Evolutionary conservation across 2,329 filamentous ascomycete genomes (phyloP).

Genomic region (Neobulgaria alba): DNA sequence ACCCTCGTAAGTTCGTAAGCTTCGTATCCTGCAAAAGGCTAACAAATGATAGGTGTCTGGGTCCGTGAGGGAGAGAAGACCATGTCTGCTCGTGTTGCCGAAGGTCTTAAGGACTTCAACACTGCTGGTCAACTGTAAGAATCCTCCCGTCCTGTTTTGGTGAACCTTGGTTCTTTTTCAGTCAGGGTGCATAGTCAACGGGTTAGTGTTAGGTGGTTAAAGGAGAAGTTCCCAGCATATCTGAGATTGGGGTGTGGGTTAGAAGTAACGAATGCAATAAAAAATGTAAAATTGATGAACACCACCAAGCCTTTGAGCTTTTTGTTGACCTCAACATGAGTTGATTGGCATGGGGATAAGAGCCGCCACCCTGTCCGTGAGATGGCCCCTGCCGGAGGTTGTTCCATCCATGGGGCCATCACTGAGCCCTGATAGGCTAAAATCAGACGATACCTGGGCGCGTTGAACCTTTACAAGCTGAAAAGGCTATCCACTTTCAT

Average conservation of each 20-base stretch:
- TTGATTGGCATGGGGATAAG: not conserved
- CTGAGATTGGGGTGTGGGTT: not conserved
- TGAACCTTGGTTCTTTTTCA: slow-evolving; percentile 3
- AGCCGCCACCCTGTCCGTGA: not conserved
- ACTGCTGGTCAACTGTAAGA: slow-evolving; percentile 66
- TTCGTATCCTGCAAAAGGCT: not conserved
- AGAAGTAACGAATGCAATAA: not conserved
- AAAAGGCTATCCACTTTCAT: no score
- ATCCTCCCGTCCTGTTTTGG: no score
- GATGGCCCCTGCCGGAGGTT: not conserved
- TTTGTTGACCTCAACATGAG: not conserved
- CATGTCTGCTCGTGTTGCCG: slow-evolving; percentile 73
- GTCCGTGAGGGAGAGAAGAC: slow-evolving; percentile 96
- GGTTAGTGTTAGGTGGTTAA: slow-evolving; percentile 4
- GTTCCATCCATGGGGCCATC: not conserved
- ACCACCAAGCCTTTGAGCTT: no score
- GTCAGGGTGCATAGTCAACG: slow-evolving; percentile 2
- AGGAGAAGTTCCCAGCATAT: not conserved
- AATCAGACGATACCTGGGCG: not conserved
- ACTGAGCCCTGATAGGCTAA: not conserved
- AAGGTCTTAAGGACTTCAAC: slow-evolving; percentile 89
- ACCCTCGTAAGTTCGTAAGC: slow-evolving; percentile 29
- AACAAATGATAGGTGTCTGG: slow-evolving; percentile 53
- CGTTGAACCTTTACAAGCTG: not conserved
- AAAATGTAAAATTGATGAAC: not conserved